Percentiles rank a stretch among this genome's conserved stretches.
These are phyloP conservation scores for Venturiaceae sp. DNA, from an alignment of 2,329 filamentous ascomycete genomes.

Conservation along the genomic window DNA sequence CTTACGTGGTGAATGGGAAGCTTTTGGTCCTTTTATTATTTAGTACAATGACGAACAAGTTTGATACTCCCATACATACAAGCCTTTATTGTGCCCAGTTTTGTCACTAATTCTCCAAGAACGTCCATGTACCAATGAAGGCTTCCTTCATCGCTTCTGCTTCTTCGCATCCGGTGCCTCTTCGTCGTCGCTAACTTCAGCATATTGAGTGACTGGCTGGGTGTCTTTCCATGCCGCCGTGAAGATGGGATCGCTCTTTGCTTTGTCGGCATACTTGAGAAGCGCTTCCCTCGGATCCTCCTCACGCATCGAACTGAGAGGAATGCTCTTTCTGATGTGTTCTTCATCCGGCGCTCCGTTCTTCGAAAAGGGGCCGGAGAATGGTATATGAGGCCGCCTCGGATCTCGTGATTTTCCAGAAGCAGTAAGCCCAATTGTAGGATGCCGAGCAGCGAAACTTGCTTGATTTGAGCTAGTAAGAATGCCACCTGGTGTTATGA, in stretches of 20 bases:
- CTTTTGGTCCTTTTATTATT: not conserved
- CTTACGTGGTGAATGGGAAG: not conserved
- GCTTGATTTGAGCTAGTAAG: slow-evolving; percentile 35
- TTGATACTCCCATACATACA: not conserved
- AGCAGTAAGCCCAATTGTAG: slow-evolving; percentile 64
- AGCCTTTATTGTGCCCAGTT: not conserved
- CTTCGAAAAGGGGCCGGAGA: slow-evolving; percentile 82
- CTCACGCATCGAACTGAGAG: slow-evolving; percentile 84
- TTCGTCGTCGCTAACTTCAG: slow-evolving; percentile 80
- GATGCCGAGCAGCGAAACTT: slow-evolving; percentile 50
- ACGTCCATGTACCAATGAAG: no score
- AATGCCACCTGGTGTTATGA: slow-evolving; percentile 53
- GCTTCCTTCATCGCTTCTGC: not conserved
- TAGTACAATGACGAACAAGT: not conserved
- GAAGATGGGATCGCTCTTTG: slow-evolving; percentile 87
- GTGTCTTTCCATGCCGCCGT: slow-evolving; percentile 89
- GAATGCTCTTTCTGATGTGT: slow-evolving; percentile 80
- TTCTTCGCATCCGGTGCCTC: slow-evolving; percentile 55
- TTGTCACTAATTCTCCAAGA: no score
- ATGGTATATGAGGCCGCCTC: slow-evolving; percentile 72
- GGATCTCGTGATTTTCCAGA: slow-evolving; percentile 73
- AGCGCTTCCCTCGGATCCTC: slow-evolving; percentile 92
- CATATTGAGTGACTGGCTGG: slow-evolving; percentile 86
- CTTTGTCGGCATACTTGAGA: slow-evolving; percentile 88
- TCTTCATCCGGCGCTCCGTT: slow-evolving; percentile 75